These are phyloP conservation scores for Aristolochia fimbriata DNA, from an alignment of 164 flowering plant genomes.

Conservation along the genomic window DNA sequence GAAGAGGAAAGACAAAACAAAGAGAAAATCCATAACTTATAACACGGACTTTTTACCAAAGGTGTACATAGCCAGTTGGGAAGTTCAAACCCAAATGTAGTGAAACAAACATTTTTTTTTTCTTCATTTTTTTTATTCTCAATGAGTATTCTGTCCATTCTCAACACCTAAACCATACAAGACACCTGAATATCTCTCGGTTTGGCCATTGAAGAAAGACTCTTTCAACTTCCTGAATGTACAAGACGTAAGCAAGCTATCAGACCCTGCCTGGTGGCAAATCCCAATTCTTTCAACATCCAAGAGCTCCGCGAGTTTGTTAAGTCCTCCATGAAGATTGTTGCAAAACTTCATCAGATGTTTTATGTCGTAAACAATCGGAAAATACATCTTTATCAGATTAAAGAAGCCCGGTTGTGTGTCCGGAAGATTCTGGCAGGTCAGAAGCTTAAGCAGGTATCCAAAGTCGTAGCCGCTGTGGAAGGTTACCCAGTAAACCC, in stretches of 20 bases:
- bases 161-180: slow-evolving; percentile 46
- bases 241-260: slow-evolving; percentile 55
- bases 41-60: slow-evolving; percentile 7
- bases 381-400: slow-evolving; percentile 40
- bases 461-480: slow-evolving; percentile 38
- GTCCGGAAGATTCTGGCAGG: slow-evolving; percentile 36
- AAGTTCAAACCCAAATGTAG: slow-evolving; percentile 9
- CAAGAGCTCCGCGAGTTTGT: slow-evolving; percentile 52
- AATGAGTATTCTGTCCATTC: slow-evolving; percentile 20
- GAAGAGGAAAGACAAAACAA: neutral
- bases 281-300: slow-evolving; percentile 50
- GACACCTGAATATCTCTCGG: slow-evolving; percentile 52
- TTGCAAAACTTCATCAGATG: slow-evolving; percentile 54
- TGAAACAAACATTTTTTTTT: slow-evolving; percentile 6
- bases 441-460: slow-evolving; percentile 43
- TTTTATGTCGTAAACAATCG: slow-evolving; percentile 50
- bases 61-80: slow-evolving; percentile 10
- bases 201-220: slow-evolving; percentile 34
- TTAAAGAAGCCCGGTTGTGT: slow-evolving; percentile 31
- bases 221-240: slow-evolving; percentile 56
- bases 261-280: slow-evolving; percentile 60
- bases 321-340: slow-evolving; percentile 56
- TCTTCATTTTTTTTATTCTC: neutral
- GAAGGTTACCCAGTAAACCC: slow-evolving; percentile 31
- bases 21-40: slow-evolving; percentile 7